Base-by-base conservation (phyloP, 1,139 yeast genomes). In the Suhomyces atakaporum region DNA sequence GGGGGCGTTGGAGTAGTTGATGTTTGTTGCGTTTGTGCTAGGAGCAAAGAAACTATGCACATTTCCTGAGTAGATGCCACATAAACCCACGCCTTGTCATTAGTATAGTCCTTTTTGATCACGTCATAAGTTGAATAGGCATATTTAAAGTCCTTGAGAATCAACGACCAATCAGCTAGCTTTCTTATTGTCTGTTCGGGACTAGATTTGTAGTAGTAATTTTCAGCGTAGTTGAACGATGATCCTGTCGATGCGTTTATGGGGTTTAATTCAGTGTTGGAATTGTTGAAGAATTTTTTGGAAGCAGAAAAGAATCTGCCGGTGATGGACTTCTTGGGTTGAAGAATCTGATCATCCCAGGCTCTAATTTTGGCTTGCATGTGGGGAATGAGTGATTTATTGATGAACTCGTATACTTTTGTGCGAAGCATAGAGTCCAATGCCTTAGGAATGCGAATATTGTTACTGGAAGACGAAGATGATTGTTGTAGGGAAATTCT, bases 151-250 rank as follows among this genome's bases (percentile, higher is more conserved):
- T 92, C 97, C 30, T 90, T 78, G 16, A 90, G 64, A 78, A 92
- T 86, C 50, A 92, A 77, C 6, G 92, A 81, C 88, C 95, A 88
- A 58, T 92, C 98, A 0, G 95, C 97, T 27, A 92, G 65, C 53
- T 85, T 84, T 34, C 97, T 67, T 22, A 89, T 70, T 31, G 78
- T 73, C 49, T 88, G 87, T 51, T 89, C 97, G 0, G 84, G 77
- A 0, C 90, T 71, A 1, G 79, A 63, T 32, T 76, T 75, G 36
- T 73, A 65, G 55, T 85, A 86, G 43, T 66, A 77, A 24, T 75
- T 77, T 21, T 69, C 72, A n/a, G 58, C 59, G 16, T 68, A 50
- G 50, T 78, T 77, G 45, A 56, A 71, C 4, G 62, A 41, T 5
- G 56, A 45, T 5, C 60, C 29, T 8, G 37, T 18, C 4, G 43